Conservation (phyloP, 441 rosid species). For the Arabidopsis lyrata region DNA sequence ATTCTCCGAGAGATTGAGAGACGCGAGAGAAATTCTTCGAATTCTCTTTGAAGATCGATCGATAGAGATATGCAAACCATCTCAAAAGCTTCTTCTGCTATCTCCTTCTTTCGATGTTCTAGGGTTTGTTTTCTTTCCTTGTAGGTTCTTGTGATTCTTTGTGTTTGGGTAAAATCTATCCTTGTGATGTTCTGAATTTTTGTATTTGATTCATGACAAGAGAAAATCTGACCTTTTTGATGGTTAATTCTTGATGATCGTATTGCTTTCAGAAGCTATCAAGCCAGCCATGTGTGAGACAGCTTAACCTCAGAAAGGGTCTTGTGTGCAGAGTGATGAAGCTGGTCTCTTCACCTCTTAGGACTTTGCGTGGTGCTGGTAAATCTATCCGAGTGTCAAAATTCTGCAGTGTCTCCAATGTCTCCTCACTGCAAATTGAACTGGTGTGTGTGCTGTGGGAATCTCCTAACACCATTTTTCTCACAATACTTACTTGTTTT, state of each 20-base stretch:
- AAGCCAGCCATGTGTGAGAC: slow-evolving; percentile 71
- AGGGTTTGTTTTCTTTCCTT: slow-evolving; percentile 52
- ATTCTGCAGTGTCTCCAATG: slow-evolving; percentile 81
- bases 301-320: slow-evolving; percentile 80
- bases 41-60: slow-evolving; percentile 14
- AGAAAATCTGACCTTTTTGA: neutral
- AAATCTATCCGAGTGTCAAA: slow-evolving; percentile 76
- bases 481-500: too few relatives aligned
- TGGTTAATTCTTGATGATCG: neutral
- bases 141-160: neutral
- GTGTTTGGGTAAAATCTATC: too few relatives aligned
- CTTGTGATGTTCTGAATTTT: neutral
- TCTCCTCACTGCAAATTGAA: slow-evolving; percentile 88
- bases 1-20: slow-evolving; percentile 17
- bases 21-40: neutral
- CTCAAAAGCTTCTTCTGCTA: slow-evolving; percentile 73
- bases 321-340: slow-evolving; percentile 73
- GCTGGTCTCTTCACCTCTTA: slow-evolving; percentile 68
- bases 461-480: neutral
- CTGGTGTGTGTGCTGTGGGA: slow-evolving; percentile 57
- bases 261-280: slow-evolving; percentile 47
- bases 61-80: slow-evolving; percentile 61
- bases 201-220: neutral
- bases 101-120: slow-evolving; percentile 78
- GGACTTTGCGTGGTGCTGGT: slow-evolving; percentile 85